Evolutionary conservation across 139 green algal genomes (phyloP).

Genomic region (Auxenochlorella protothecoides): DNA sequence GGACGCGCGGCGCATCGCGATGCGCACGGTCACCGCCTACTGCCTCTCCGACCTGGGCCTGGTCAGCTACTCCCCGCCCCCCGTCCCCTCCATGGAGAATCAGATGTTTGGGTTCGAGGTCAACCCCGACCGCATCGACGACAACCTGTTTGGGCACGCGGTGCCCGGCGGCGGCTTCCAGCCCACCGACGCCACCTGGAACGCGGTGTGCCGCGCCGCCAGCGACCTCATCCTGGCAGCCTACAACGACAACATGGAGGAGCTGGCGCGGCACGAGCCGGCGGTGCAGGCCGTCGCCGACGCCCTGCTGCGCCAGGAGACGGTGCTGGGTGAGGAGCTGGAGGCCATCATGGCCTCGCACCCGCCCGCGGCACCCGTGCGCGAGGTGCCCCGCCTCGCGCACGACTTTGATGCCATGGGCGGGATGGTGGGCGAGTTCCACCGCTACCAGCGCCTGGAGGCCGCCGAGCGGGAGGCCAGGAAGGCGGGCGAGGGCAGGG

Average conservation of each 20-base stretch:
- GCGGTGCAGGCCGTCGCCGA: conserved; percentile 23
- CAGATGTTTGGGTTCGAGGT: conserved; percentile 5
- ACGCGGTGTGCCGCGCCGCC: conserved; percentile 15
- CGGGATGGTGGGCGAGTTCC: too few relatives aligned
- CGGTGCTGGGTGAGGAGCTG: conserved; percentile 23
- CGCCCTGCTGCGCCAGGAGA: conserved; percentile 30
- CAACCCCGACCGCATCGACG: conserved; percentile 39
- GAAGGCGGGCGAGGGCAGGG: too few relatives aligned
- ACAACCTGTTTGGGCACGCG: conserved; percentile 32
- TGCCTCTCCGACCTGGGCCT: conserved; percentile 33
- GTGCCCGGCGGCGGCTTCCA: conserved; percentile 25
- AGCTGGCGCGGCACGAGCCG: conserved; percentile 18
- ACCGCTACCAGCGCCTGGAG: too few relatives aligned
- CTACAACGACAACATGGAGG: conserved; percentile 25
- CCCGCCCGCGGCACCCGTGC: conserved; percentile 3
- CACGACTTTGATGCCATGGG: too few relatives aligned
- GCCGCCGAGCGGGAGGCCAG: too few relatives aligned
- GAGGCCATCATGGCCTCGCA: conserved; percentile 21
- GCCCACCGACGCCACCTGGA: conserved; percentile 18
- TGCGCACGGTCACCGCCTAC: conserved; percentile 43
- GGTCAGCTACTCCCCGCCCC: conserved; percentile 24
- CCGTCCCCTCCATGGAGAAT: too few relatives aligned
- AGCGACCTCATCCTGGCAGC: conserved; percentile 27
- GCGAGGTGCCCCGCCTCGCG: neutral
- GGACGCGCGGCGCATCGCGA: conserved; percentile 30